Base-by-base conservation (phyloP, 305 asterid genomes). In the Plantago lanceolata region DNA sequence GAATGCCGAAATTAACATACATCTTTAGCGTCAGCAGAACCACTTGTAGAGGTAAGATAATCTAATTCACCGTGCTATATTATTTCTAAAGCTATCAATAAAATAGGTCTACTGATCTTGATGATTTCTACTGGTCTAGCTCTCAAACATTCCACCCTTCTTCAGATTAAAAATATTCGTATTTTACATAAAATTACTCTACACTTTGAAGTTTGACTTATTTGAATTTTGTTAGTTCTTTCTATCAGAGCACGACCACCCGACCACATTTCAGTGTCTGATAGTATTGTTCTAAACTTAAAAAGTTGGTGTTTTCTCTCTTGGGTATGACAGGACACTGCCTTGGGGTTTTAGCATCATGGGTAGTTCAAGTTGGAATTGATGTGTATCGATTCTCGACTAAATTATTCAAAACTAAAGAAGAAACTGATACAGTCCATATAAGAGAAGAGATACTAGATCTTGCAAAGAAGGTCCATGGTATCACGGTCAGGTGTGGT, bases 311-410 rank as follows among this genome's bases (percentile, higher is more conserved):
- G 16, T 62, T 44, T 61, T 67, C 52, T 5, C 58, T 48, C n/a
- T 66, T 61, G 65, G 28, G 43, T 73, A 37, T 53, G 67, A 61
- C 88, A 92, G 98, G 92, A 35, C 96, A 87, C 64, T 78, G 74
- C 59, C 94, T 93, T 5, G 99, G 95, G 70, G 85, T 81, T 78
- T 69, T 88, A 64, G 99, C 99, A 61, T 82, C 96, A 19, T 90
- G 89, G 99, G 43, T 84, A 15, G 89, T 93, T 71, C 97, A 90
- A 82, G 87, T 86, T 18, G 94, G 96, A 64, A 61, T 83, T 17
- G 90, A 93, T 56, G 49, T 81, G 21, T 93, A 82, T 63, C 80
- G 83, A 18, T 79, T 78, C 77, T 74, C 77, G 62, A 70, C 73
- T 21, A 57, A 78, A 19, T 19, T 76, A 19, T 66, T 59, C 19